Evolutionary conservation across 208 protist genomes (phyloP), one percentile per base, ranked within the genome.

Genomic region (Leishmania gerbilli): DNA sequence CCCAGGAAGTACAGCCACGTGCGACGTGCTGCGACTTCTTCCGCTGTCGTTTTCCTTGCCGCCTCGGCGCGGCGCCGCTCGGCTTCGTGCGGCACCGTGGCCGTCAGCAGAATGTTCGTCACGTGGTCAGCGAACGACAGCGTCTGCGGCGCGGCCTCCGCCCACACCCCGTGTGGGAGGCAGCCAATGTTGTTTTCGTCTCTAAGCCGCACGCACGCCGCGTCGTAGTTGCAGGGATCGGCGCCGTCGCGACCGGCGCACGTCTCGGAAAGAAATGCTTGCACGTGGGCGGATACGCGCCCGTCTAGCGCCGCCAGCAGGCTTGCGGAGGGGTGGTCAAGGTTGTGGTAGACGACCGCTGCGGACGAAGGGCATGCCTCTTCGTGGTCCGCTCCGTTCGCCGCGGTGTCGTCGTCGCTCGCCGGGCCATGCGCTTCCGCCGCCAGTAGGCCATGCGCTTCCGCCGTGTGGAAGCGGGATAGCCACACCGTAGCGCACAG

Each of bases 1-100:
- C 85, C 88, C 9, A 91, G 76, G 76, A 91, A 91, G 51, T 87
- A 71, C 9, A 49, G 19, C 88, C 84, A 91, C 45, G 81, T 80
- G 42, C 51, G 24, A 53, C 82, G 74, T 56, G 84, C 84, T 45
- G 42, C 68, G 15, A 51, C 37, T 55, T 87, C 78, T 27, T 34
- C 56, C 0, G 69, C 34, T 15, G 37, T 62, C 21, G 62, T 45
- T 19, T 42, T 45, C 53, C 21, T n/a, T 24, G 62, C 65, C 42
- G 82, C 71, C 2, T 27, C 49, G 9, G 67, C 74, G 34, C 83
- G 74, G 8, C 51, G 65, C 27, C 79, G 49, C 27, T 60, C 72
- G 17, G 75, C 76, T 40, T 86, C 82, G 17, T 40, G 82, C 58
- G 69, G 77, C 67, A 86, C 81, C 37, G 79, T 80, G 24, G 76